Evolutionary conservation across 495 filamentous ascomycete species (phyloP).

Genomic region (Aspergillus bertholletiae): DNA sequence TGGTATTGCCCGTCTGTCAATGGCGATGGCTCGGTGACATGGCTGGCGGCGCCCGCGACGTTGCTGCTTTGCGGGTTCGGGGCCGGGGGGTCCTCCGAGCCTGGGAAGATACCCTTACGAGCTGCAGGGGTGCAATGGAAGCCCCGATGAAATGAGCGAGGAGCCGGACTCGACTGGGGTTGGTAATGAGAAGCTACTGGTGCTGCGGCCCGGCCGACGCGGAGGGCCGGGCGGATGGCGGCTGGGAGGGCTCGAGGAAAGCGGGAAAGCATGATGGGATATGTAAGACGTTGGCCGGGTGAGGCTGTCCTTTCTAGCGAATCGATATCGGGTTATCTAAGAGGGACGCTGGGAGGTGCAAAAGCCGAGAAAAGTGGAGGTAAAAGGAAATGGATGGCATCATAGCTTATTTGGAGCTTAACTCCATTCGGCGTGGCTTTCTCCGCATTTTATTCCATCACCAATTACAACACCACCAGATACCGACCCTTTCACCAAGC

Average conservation of each 20-base stretch:
- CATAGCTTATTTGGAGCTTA: conserved; percentile 15
- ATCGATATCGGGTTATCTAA: neutral
- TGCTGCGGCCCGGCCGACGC: conserved; percentile 18
- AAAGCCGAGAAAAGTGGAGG: conserved; percentile 7
- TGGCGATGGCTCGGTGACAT: conserved; percentile 39
- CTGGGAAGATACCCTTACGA: conserved; percentile 41
- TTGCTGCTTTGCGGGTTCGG: conserved; percentile 34
- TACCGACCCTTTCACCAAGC: too few relatives aligned
- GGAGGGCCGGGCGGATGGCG: conserved; percentile 21
- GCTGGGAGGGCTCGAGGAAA: conserved; percentile 21
- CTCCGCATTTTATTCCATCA: neutral
- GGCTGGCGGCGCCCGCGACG: conserved; percentile 28
- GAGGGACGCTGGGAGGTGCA: neutral
- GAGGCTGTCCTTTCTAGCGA: neutral
- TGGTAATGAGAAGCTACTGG: conserved; percentile 8
- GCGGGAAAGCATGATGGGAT: conserved; percentile 33
- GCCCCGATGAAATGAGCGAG: conserved; percentile 11
- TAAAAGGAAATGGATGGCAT: conserved; percentile 9
- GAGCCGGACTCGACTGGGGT: conserved; percentile 2
- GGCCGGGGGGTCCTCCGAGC: conserved; percentile 36
- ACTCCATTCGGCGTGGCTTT: neutral
- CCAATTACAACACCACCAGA: neutral
- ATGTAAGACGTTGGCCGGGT: neutral
- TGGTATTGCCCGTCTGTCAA: conserved; percentile 43
- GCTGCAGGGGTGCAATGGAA: conserved; percentile 30